Percentiles rank a stretch among this genome's conserved stretches.
Evolutionary conservation across 352 stramenopile species (phyloP).

Genomic region (Pythium brachiatum): DNA sequence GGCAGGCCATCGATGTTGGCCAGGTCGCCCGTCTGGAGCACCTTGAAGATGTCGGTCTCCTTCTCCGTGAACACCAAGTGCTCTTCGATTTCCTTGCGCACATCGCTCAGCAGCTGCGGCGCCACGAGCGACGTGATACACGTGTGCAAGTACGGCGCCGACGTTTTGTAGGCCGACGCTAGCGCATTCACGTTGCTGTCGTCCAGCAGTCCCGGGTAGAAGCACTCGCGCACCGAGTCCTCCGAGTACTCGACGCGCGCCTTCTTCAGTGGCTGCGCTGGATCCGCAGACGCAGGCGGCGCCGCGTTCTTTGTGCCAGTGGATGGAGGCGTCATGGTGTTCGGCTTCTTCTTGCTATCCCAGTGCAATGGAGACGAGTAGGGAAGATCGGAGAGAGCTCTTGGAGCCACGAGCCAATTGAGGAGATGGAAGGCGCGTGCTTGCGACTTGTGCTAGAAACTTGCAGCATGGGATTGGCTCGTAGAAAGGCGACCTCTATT

Average conservation of each 20-base stretch:
- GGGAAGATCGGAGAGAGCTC: not conserved
- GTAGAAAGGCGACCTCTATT: conserved; percentile 9
- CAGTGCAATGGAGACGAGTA: not conserved
- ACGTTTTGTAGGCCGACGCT: conserved; percentile 23
- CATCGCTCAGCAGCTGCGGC: conserved; percentile 26
- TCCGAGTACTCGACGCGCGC: conserved; percentile 19
- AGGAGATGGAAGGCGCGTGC: conserved; percentile 7
- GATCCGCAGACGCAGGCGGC: not conserved
- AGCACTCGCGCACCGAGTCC: conserved; percentile 16
- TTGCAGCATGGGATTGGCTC: conserved; percentile 9
- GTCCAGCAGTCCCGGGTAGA: conserved; percentile 22
- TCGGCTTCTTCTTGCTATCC: not conserved
- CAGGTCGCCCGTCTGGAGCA: conserved; percentile 92
- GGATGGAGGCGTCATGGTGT: not conserved
- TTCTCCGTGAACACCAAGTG: conserved; percentile 91
- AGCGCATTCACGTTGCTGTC: conserved; percentile 21
- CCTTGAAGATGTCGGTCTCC: conserved; percentile 92
- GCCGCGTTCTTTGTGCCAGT: conserved; percentile 11
- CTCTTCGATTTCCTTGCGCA: conserved; percentile 75
- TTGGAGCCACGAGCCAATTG: not conserved
- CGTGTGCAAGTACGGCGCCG: conserved; percentile 26
- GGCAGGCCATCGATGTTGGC: conserved; percentile 60
- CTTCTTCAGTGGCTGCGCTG: conserved; percentile 21
- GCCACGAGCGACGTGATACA: conserved; percentile 28
- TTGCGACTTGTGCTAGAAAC: conserved; percentile 12